phyloP scores from a whole-genome alignment of 495 filamentous ascomycete species.

The Lasiosphaeris hirsuta region DNA sequence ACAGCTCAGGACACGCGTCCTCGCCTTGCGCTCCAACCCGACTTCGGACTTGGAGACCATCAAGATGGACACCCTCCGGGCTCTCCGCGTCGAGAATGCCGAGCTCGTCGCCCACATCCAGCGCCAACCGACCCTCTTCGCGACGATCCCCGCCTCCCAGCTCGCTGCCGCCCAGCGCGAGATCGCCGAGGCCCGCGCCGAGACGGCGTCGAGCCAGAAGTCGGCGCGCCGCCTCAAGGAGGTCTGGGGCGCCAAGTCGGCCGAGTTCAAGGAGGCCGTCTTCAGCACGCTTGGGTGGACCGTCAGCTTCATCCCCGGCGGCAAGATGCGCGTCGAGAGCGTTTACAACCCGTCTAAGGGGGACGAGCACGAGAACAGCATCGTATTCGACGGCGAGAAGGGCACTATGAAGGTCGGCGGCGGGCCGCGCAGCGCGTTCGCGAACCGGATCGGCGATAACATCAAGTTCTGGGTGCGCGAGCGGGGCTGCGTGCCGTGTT shows the following conservation, averaged over 20 bases:
- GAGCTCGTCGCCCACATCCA: slow-evolving; percentile 78
- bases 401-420: slow-evolving; percentile 97
- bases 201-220: slow-evolving; percentile 81
- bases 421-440: slow-evolving; percentile 82
- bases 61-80: slow-evolving; percentile 71
- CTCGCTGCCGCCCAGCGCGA: slow-evolving; percentile 71
- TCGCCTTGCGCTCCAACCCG: slow-evolving; percentile 85
- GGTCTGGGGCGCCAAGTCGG: slow-evolving; percentile 82
- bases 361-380: slow-evolving; percentile 78
- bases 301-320: slow-evolving; percentile 88
- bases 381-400: slow-evolving; percentile 94
- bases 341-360: slow-evolving; percentile 67
- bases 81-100: slow-evolving; percentile 77
- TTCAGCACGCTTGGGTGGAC: slow-evolving; percentile 87
- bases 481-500: slow-evolving; percentile 85
- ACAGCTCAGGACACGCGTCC: slow-evolving; percentile 74
- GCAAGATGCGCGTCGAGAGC: slow-evolving; percentile 80
- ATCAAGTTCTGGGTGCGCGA: slow-evolving; percentile 94
- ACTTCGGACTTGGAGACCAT: slow-evolving; percentile 78
- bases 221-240: slow-evolving; percentile 78
- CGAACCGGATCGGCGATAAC: slow-evolving; percentile 72
- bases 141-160: slow-evolving; percentile 69
- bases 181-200: slow-evolving; percentile 64
- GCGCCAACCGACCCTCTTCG: slow-evolving; percentile 37
- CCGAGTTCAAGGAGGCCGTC: slow-evolving; percentile 91